Percentiles rank a stretch among this genome's conserved stretches.
Conservation (phyloP, 73 alveolate species). For the Effrenium voratum region DNA sequence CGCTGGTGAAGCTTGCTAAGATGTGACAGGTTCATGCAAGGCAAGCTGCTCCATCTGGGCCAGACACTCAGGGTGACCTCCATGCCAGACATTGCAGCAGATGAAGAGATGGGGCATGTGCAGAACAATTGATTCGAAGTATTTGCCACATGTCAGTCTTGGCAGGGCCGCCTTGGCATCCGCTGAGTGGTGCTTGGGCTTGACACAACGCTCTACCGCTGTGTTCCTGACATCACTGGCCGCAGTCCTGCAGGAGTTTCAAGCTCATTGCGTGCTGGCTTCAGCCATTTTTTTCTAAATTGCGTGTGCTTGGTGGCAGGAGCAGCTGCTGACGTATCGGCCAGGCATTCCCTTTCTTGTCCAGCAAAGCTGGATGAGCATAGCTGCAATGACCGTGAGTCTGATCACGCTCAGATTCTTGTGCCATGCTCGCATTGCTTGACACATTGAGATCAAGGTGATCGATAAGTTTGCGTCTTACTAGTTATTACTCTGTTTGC, state of each 20-base stretch:
- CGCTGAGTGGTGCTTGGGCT: constrained; percentile 51
- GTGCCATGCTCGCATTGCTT: background rate
- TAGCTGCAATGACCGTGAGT: constrained; percentile 82
- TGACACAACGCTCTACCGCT: constrained; percentile 56
- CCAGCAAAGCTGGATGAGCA: constrained; percentile 93
- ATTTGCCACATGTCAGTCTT: background rate
- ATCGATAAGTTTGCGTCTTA: too few relatives aligned
- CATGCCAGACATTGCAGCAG: background rate
- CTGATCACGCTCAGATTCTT: constrained; percentile 48
- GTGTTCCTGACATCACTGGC: constrained; percentile 79
- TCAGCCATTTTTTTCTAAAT: background rate
- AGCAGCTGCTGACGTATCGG: constrained; percentile 74
- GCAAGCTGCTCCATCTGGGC: background rate
- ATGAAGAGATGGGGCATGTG: background rate
- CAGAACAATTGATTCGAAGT: background rate
- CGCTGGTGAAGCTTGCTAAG: background rate
- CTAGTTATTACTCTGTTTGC: background rate
- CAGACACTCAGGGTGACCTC: background rate
- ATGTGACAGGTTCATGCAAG: constrained; percentile 29
- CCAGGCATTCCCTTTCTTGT: constrained; percentile 80
- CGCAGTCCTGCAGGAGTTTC: constrained; percentile 63
- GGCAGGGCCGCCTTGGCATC: background rate
- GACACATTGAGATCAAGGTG: background rate
- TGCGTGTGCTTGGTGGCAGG: constrained; percentile 28
- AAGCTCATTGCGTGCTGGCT: background rate